phyloP scores from a whole-genome alignment of 306 rosid species.

The Cicer pinnatifidum region DNA sequence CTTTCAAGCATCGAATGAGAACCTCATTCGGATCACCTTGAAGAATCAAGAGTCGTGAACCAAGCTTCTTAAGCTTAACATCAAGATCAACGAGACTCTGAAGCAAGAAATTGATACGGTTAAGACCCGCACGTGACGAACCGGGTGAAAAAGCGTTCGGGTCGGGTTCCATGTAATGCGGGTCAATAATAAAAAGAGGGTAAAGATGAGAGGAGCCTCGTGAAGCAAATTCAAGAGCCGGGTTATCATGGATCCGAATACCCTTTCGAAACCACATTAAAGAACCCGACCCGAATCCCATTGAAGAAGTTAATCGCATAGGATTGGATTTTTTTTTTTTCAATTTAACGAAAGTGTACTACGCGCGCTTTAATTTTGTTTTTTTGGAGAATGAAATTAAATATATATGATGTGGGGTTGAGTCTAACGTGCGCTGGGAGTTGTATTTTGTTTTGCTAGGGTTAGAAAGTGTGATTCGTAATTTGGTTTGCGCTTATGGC shows the following conservation, averaged over 20 bases:
- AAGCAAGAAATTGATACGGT: constrained; percentile 73
- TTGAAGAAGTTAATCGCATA: constrained; percentile 31
- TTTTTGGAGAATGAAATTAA: not conserved
- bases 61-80: constrained; percentile 67
- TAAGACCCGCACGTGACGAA: constrained; percentile 67
- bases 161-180: constrained; percentile 88
- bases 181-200: constrained; percentile 82
- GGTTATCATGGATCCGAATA: constrained; percentile 87
- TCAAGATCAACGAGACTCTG: constrained; percentile 78
- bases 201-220: constrained; percentile 50
- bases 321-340: not conserved
- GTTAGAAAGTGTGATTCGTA: not conserved
- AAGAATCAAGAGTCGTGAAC: constrained; percentile 72
- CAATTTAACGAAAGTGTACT: not conserved
- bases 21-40: constrained; percentile 76
- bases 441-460: not conserved
- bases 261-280: constrained; percentile 92
- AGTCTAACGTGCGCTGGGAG: constrained; percentile 53
- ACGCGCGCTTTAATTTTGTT: not conserved
- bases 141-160: constrained; percentile 60
- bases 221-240: constrained; percentile 76
- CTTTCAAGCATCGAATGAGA: constrained; percentile 66
- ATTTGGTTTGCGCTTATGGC: constrained; percentile 14
- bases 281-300: constrained; percentile 64
- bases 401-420: not conserved